phyloP scores from a whole-genome alignment of 2,329 filamentous ascomycete species.

The Sporothrix phasma region DNA sequence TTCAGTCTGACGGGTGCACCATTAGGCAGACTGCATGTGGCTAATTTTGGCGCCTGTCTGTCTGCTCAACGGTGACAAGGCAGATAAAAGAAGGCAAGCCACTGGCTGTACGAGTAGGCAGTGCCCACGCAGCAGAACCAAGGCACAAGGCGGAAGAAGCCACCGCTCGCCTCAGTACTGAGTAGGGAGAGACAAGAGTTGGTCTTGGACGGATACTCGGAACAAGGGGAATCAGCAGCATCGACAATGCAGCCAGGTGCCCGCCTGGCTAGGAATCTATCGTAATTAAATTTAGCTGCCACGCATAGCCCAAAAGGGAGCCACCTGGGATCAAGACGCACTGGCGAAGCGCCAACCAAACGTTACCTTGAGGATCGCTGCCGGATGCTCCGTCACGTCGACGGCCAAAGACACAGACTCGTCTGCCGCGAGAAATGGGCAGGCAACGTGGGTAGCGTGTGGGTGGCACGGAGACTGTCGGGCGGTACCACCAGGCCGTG shows the following conservation, averaged over 20 bases:
- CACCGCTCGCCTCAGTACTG: not conserved
- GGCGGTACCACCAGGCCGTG: not conserved
- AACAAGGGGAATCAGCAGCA: not conserved
- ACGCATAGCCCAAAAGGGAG: not conserved
- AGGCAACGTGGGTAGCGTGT: slow-evolving; percentile 4
- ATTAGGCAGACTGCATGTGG: not conserved
- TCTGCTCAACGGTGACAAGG: not conserved
- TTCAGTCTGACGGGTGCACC: not conserved
- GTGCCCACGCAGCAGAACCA: not conserved
- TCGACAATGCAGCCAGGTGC: not conserved
- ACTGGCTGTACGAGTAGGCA: not conserved
- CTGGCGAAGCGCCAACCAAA: not conserved
- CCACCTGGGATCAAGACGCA: too few species aligned
- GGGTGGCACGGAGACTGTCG: not conserved
- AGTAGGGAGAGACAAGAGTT: not conserved
- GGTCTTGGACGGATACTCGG: not conserved
- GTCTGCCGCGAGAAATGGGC: not conserved
- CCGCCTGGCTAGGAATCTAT: not conserved
- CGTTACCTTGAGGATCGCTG: not conserved
- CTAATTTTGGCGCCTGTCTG: not conserved
- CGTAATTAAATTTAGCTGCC: not conserved
- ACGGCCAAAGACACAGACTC: not conserved
- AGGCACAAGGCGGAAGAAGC: not conserved
- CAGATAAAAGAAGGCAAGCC: not conserved
- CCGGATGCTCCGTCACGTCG: not conserved